Conservation (phyloP, 2,329 filamentous ascomycete species). For the Albophoma yamanashiensis region DNA sequence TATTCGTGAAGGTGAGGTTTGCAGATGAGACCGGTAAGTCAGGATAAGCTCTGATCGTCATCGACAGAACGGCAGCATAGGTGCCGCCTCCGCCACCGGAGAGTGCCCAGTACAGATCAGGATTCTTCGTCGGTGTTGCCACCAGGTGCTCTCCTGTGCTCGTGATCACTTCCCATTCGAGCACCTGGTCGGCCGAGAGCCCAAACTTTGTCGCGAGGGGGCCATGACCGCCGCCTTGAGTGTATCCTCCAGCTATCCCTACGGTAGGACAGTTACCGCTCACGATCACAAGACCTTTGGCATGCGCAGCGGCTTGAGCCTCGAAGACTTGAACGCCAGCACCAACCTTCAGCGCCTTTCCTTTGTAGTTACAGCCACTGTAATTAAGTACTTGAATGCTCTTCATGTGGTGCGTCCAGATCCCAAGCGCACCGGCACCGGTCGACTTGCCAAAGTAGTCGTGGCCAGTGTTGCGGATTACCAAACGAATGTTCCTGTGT, state of each 20-base stretch:
- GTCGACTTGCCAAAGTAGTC: constrained; percentile 23
- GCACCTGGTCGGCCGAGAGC: constrained; percentile 48
- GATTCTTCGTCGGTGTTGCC: constrained; percentile 34
- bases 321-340: constrained; percentile 42
- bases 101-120: constrained; percentile 54
- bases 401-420: constrained; percentile 30
- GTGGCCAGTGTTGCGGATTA: constrained; percentile 22
- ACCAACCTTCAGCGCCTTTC: constrained; percentile 40
- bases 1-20: constrained; percentile 25
- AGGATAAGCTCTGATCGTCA: constrained; percentile 41
- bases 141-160: constrained; percentile 34
- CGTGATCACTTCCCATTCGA: constrained; percentile 46
- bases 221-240: constrained; percentile 49
- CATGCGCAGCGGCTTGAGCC: constrained; percentile 29
- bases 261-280: constrained; percentile 46
- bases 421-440: constrained; percentile 26
- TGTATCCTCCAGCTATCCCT: constrained; percentile 48
- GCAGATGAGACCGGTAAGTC: constrained; percentile 31
- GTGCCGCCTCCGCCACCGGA: constrained; percentile 48
- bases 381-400: constrained; percentile 28
- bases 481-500: constrained; percentile 23
- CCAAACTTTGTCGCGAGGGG: constrained; percentile 43
- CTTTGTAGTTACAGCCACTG: constrained; percentile 32
- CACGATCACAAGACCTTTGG: constrained; percentile 35
- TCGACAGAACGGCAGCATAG: constrained; percentile 44